Conservation (phyloP, 495 filamentous ascomycete genomes). For the Astrothelium macrocarpum region DNA sequence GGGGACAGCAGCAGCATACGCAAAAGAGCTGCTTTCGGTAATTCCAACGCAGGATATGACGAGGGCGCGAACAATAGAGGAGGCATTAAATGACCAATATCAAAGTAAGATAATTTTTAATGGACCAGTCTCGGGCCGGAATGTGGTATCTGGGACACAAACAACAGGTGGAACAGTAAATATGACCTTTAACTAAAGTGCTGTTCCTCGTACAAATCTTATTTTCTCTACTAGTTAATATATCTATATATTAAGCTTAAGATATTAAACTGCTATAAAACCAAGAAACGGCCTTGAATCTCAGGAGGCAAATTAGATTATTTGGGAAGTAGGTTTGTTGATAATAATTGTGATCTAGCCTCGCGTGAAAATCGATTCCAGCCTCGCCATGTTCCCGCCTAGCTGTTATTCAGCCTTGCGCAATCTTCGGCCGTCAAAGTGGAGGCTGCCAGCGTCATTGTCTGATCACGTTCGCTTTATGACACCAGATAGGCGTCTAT, state of each 20-base stretch:
- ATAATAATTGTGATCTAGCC: not conserved
- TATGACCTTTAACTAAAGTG: not conserved
- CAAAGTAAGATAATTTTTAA: not conserved
- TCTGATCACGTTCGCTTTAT: not conserved
- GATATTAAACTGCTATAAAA: not conserved
- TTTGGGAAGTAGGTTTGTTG: not conserved
- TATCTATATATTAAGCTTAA: not conserved
- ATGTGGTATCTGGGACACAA: not conserved
- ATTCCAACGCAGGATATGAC: too few species aligned
- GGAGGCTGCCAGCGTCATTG: not conserved
- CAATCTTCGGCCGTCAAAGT: not conserved
- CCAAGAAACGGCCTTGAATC: not conserved
- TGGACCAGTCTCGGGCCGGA: not conserved
- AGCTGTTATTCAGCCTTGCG: not conserved
- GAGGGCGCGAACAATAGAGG: too few species aligned
- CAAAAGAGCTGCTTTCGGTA: slow-evolving; percentile 6
- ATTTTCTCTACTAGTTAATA: not conserved
- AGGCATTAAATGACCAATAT: too few species aligned
- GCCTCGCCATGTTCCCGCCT: not conserved
- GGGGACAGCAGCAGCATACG: slow-evolving; percentile 19
- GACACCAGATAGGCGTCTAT: not conserved
- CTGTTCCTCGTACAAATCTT: not conserved
- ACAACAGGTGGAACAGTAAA: not conserved
- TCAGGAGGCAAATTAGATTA: not conserved
- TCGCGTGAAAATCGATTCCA: not conserved